Evolutionary conservation across 345 rosid genomes (phyloP).

Genomic region (Gossypium herbaceum): DNA sequence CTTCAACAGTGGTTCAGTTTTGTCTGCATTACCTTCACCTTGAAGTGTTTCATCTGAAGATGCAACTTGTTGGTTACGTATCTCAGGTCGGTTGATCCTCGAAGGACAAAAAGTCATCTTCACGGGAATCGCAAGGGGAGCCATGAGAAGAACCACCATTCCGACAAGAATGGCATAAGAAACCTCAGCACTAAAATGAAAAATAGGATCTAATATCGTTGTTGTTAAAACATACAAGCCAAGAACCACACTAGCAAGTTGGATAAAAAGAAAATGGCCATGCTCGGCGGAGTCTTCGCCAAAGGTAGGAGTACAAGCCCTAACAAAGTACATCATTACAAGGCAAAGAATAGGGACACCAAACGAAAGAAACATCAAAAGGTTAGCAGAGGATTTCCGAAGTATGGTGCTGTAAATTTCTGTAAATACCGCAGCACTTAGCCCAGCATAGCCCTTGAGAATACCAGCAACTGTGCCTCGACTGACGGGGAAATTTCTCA

Average conservation of each 20-base stretch:
- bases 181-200: conserved; percentile 32
- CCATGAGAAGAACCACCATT: conserved; percentile 58
- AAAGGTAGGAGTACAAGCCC: conserved; percentile 55
- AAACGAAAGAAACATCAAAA: conserved; percentile 50
- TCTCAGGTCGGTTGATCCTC: conserved; percentile 23
- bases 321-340: conserved; percentile 48
- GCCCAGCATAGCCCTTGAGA: conserved; percentile 64
- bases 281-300: conserved; percentile 43
- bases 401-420: conserved; percentile 47
- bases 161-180: conserved; percentile 30
- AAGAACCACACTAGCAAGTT: conserved; percentile 41
- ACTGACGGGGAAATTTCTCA: conserved; percentile 67
- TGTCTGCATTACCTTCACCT: conserved; percentile 34
- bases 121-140: conserved; percentile 59
- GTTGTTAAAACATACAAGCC: conserved; percentile 49
- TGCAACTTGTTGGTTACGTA: conserved; percentile 17
- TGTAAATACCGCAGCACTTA: conserved; percentile 66
- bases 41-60: conserved; percentile 21
- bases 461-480: conserved; percentile 65
- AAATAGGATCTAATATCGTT: conserved; percentile 37
- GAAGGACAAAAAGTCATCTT: conserved; percentile 50
- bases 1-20: conserved; percentile 44
- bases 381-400: conserved; percentile 51
- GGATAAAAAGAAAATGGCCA: conserved; percentile 51
- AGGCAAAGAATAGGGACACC: conserved; percentile 60